phyloP scores from a whole-genome alignment of 192 early-diverging fungal species.

The Coemansia sp. region DNA sequence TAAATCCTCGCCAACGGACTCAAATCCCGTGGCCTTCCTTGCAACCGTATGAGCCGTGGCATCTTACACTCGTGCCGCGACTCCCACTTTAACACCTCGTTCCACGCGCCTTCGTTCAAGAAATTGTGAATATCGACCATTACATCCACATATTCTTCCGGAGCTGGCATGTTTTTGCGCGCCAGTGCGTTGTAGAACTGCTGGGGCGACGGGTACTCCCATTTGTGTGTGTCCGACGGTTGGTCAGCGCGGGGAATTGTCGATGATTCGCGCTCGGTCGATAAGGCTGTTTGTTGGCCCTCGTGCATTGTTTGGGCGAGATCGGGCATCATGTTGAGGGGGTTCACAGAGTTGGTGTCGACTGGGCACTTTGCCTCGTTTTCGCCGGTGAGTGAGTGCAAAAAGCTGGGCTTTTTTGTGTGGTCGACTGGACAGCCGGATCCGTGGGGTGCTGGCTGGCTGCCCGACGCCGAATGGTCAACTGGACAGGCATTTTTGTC shows the following conservation, averaged over 20 bases:
- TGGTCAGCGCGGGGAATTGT: slow-evolving; percentile 60
- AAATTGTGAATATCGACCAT: slow-evolving; percentile 99
- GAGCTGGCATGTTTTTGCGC: slow-evolving; percentile 83
- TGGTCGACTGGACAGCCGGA: slow-evolving; percentile 32
- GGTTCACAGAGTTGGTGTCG: slow-evolving; percentile 65
- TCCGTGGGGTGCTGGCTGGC: neutral
- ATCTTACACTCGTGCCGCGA: slow-evolving; percentile 55
- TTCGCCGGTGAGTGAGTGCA: slow-evolving; percentile 22
- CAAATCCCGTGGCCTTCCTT: slow-evolving; percentile 78
- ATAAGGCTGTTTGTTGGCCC: slow-evolving; percentile 69
- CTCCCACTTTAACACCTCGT: slow-evolving; percentile 95
- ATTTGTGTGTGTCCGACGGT: slow-evolving; percentile 45
- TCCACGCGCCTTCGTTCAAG: slow-evolving; percentile 94
- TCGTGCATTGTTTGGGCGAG: slow-evolving; percentile 66
- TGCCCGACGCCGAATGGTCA: neutral
- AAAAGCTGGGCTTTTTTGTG: slow-evolving; percentile 25
- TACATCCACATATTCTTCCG: slow-evolving; percentile 76
- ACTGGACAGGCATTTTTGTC: neutral
- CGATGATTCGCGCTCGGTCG: slow-evolving; percentile 77
- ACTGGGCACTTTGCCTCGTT: slow-evolving; percentile 53
- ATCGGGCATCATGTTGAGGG: slow-evolving; percentile 89
- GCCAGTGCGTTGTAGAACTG: slow-evolving; percentile 86
- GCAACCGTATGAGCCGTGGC: slow-evolving; percentile 76
- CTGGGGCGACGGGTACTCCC: slow-evolving; percentile 91
- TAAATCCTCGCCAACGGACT: slow-evolving; percentile 67